These are phyloP conservation scores for Discostella stelligeroides DNA, from an alignment of 108 stramenopile genomes.

Conservation along the genomic window DNA sequence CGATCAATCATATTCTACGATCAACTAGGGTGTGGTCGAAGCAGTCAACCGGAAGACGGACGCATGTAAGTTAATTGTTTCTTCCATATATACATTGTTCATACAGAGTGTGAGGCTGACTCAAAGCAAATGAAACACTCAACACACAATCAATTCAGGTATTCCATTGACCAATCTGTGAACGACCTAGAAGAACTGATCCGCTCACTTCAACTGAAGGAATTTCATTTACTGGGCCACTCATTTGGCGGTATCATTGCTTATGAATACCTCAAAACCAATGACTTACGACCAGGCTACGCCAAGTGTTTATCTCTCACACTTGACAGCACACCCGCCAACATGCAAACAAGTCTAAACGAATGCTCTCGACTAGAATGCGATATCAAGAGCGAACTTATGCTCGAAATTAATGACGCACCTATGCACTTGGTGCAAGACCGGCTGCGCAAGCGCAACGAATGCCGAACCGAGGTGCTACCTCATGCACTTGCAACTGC, in stretches of 20 bases:
- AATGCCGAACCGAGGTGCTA: slow-evolving; percentile 37
- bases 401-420: slow-evolving; percentile 2
- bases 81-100: neutral
- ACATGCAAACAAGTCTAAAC: slow-evolving; percentile 41
- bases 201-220: slow-evolving; percentile 17
- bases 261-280: slow-evolving; percentile 40
- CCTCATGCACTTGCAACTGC: slow-evolving; percentile 38
- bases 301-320: slow-evolving; percentile 31
- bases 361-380: slow-evolving; percentile 34
- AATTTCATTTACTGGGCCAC: slow-evolving; percentile 48
- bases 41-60: slow-evolving; percentile 30
- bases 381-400: slow-evolving; percentile 30
- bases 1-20: slow-evolving; percentile 55
- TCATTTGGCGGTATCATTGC: slow-evolving; percentile 49
- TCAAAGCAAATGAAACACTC: neutral
- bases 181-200: slow-evolving; percentile 38
- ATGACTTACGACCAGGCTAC: neutral
- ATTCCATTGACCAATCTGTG: slow-evolving; percentile 41
- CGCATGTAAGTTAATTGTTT: slow-evolving; percentile 30
- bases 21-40: slow-evolving; percentile 54
- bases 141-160: slow-evolving; percentile 20
- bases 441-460: slow-evolving; percentile 30
- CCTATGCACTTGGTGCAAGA: slow-evolving; percentile 20
- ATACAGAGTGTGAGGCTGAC: too few relatives aligned
- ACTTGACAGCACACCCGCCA: slow-evolving; percentile 43